Conservation (phyloP, 2,329 filamentous ascomycete species). For the Clonostachys sp. region DNA sequence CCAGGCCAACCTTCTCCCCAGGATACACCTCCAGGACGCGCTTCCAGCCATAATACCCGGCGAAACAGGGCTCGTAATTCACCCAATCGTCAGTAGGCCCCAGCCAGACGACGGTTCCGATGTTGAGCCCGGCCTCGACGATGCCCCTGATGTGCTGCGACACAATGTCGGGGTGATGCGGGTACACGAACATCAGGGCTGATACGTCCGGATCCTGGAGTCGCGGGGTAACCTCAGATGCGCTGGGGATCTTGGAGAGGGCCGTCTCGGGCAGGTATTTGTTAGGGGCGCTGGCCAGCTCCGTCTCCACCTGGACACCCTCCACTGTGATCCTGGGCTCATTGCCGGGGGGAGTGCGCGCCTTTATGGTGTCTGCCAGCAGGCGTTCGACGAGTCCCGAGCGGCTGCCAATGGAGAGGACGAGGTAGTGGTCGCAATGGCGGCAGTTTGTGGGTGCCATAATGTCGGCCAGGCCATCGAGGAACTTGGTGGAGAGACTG, state of each 20-base stretch:
- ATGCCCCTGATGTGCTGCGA: constrained; percentile 12
- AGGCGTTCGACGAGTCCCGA: constrained; percentile 19
- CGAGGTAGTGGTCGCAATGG: neutral
- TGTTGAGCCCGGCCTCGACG: constrained; percentile 1
- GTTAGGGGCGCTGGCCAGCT: constrained; percentile 6
- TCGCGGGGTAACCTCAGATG: constrained; percentile 18
- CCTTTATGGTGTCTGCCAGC: constrained; percentile 7
- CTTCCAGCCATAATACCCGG: no score
- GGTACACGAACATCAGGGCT: constrained; percentile 24
- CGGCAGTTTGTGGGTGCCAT: constrained; percentile 1
- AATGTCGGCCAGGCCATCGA: constrained; percentile 8
- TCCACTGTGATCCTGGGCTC: constrained; percentile 8
- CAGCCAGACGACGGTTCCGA: constrained; percentile 12
- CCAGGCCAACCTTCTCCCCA: no score
- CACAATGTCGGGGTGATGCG: constrained; percentile 20
- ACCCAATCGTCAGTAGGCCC: constrained; percentile 17
- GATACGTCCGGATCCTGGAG: constrained; percentile 12
- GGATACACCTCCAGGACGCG: no score
- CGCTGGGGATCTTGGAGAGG: constrained; percentile 19
- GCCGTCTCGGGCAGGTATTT: constrained; percentile 17
- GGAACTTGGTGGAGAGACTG: constrained; percentile 15
- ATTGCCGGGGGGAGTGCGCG: neutral
- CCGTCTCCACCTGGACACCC: constrained; percentile 17
- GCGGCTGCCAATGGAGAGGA: constrained; percentile 22
- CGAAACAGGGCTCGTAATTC: constrained; percentile 12